phyloP scores from a whole-genome alignment of 805 yeast genomes.

The Kodamaea leandrae region DNA sequence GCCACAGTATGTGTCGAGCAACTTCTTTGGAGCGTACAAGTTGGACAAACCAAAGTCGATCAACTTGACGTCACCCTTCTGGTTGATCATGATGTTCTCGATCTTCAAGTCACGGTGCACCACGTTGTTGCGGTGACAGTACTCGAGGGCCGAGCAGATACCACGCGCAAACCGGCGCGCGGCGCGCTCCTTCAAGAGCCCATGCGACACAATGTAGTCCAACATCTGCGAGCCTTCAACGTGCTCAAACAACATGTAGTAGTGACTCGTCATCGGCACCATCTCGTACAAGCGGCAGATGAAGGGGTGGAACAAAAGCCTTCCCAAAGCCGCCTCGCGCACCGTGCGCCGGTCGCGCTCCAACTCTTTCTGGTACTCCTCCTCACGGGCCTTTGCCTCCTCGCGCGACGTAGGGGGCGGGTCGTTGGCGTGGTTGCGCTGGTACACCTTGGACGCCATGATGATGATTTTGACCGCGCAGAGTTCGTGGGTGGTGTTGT shows the following conservation, averaged over 20 bases:
- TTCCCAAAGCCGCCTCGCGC: slow-evolving; percentile 92
- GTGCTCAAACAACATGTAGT: slow-evolving; percentile 94
- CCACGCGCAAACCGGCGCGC: slow-evolving; percentile 95
- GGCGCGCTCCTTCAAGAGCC: slow-evolving; percentile 86
- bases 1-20: slow-evolving; percentile 94
- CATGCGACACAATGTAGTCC: slow-evolving; percentile 96
- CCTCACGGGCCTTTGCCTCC: slow-evolving; percentile 58
- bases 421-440: slow-evolving; percentile 66
- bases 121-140: slow-evolving; percentile 89
- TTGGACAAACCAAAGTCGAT: slow-evolving; percentile 96
- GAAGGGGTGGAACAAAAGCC: slow-evolving; percentile 85
- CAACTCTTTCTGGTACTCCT: slow-evolving; percentile 76
- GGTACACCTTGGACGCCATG: slow-evolving; percentile 76
- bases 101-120: slow-evolving; percentile 97
- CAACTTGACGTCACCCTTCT: slow-evolving; percentile 89
- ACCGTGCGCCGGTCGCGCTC: slow-evolving; percentile 90
- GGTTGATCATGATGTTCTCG: slow-evolving; percentile 92
- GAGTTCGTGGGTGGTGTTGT: slow-evolving; percentile 72
- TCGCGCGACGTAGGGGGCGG: slow-evolving; percentile 61
- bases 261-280: slow-evolving; percentile 94
- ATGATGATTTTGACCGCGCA: slow-evolving; percentile 95
- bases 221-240: slow-evolving; percentile 97
- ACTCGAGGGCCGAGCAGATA: slow-evolving; percentile 88
- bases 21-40: slow-evolving; percentile 64
- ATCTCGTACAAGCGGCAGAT: slow-evolving; percentile 91